Evolutionary conservation across 306 rosid genomes (phyloP), one percentile per base, ranked within the genome.

Genomic region (Ormosia emarginata): DNA sequence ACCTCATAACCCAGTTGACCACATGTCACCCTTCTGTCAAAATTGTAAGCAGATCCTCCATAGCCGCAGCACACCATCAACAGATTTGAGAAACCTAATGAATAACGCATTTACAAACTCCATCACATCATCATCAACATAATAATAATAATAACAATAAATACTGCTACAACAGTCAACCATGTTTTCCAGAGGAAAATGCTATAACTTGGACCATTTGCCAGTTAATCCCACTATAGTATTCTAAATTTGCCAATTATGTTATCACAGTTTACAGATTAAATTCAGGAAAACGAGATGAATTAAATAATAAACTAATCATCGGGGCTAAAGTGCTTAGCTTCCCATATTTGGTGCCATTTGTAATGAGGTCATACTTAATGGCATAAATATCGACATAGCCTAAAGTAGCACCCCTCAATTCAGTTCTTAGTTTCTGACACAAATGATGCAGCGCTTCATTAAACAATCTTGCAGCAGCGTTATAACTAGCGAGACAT

Each of bases 31-130:
- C 87, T 82, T 13, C 39, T 50, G 44, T 92, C 83, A 82, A 89
- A 95, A 70, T 95, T 95, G 89, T 95, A 93, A 7, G 99, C 97
- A 57, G 94, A 93, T 6, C 99, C 98, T 67, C 99, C 99, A 10
- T 10, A 72, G 11, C 99, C 99, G 41, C 99, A 95, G 74, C 99
- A 95, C 39, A 90, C 94, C 96, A 89, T 90, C 73, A 92, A 82
- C 1, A 97, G 97, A 75, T 81, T 86, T 4, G 94, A 49, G 83
- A 95, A 95, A 85, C 94, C 99, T 95, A 17, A 57, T 59, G 64
- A n/a, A 65, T 67, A 7, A 65, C 11, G 41, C 24, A 41, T 30
- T 32, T 15, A 44, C 61, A 79, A 67, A 83, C 65, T 5, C 11
- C 75, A 70, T 83, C 81, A 82, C 41, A 64, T 24, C 24, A 53